Base-by-base conservation (phyloP, 2,329 filamentous ascomycete species). In the Aspergillus hortae region DNA sequence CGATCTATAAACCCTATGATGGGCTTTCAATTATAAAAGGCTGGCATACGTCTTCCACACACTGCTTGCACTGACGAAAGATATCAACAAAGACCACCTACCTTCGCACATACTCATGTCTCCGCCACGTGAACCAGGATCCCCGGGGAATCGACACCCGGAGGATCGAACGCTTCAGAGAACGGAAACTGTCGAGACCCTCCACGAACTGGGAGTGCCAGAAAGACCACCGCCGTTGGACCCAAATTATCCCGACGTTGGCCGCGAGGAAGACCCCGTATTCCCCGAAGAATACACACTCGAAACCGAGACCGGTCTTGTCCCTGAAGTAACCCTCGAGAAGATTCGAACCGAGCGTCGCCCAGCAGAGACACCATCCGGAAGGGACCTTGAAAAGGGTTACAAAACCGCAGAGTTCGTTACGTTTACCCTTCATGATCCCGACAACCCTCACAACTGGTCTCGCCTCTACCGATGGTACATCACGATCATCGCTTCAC, bases 371-470 rank as follows among this genome's bases (percentile, higher is more conserved):
- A 42, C 23, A 6, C 21, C 21, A 9, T 40, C 33, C 33, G 12
- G 15, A 27, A 36, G 11, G 7, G 45, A 68, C 43, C n/a, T 61
- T 3, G 67, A 69, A 51, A 68, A 69, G 36, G 58, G 53, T 17
- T 45, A 53, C 6, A 56, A 60, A 0, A n/a, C 52, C 1, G 47
- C 46, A 1, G 59, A 65, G 21, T 67, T 62, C 14, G 83, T 87
- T 17, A 86, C 84, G 0, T 95, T 91, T 62, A 80, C 77, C 2
- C 78, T 84, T 2, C 72, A 82, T 48, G 88, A 91, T 66, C 80
- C 82, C 0, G 85, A 83, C 55, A 89, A 92, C 62, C 88, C 88
- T 1, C 89, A 90, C 76, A 92, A 91, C 67, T 92, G 87, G 87
- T 82, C 79, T 50, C 88, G 87, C 64, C 72, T 71, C 1, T 86